Base-by-base conservation (phyloP, 306 rosid genomes). In the Begonia peltatifolia region DNA sequence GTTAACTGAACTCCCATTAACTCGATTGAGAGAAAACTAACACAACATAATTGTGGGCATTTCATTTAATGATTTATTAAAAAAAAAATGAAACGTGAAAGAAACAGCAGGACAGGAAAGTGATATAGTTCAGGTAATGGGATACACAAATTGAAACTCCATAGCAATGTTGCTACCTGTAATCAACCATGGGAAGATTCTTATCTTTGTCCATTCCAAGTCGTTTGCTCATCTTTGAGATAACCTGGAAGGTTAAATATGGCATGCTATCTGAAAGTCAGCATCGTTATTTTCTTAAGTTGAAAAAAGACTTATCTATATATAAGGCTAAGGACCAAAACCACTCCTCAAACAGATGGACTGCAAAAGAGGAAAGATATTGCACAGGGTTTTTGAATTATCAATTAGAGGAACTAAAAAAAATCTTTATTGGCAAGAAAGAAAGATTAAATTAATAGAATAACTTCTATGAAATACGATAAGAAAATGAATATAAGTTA, bases 151-250 rank as follows among this genome's bases (percentile, higher is more conserved):
- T 62, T 54, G 52, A 67, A 42, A 44, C 63, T 5, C 55, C 52
- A 22, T 64, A 60, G 50, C 58, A 57, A 41, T 48, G 52, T 42
- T 50, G 42, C 56, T 67, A 88, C 96, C 92, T 85, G 92, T 76
- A 80, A 71, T 80, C 87, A 64, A 85, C 84, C 77, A 76, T 61
- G 56, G 86, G 76, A 62, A 75, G 76, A 15, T 58, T 57, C 69
- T 83, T 76, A 59, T 78, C 78, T 42, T 59, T 71, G 49, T 72
- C 46, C 54, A 90, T 64, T 60, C 79, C 78, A 56, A 83, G 92
- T 67, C 84, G 85, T 60, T 80, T 80, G 73, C 64, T 78, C 79
- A 90, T 62, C 82, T 62, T 79, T 49, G 84, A 42, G 57, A 81
- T 71, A 69, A 90, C 84, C 95, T 90, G 80, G 69, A 71, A 60